Evolutionary conservation across 2,329 filamentous ascomycete species (phyloP), one percentile per base, ranked within the genome.

Genomic region (Kalmusia sp.): DNA sequence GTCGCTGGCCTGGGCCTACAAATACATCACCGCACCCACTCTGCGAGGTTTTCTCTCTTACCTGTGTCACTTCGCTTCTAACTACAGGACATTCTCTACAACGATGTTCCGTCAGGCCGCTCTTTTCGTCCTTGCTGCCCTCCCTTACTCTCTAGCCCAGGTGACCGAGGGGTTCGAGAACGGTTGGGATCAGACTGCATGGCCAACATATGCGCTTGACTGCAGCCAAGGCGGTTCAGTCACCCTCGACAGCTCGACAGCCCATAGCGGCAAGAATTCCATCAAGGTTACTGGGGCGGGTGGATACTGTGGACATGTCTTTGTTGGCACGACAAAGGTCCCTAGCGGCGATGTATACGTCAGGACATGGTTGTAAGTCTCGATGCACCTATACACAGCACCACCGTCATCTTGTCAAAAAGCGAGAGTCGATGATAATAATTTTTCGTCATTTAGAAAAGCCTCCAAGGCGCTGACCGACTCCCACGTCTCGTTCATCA

Each of bases 211-310:
- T 58, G 84, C 84, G 3, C 70, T 77, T 3, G 83, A 86, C 71
- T 87, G 84, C 65, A 84, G 77, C 71, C 84, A 86, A 65, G 84
- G 84, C 40, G 84, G 84, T 31, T 80, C 75, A 52, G 78, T 87
- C 49, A 76, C 72, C 1, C 81, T 87, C 11, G 84, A 87, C 62
- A 85, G 72, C 58, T 76, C 83, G 33, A 82, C 77, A 0, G 83
- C 81, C 0, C 82, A 86, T 63, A 67, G 62, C 11, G 70, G 70
- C 82, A 43, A 98, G 86, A 61, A 93, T 84, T 71, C 87, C 81
- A 72, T 99, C 95, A 2, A 93, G 89, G 69, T 86, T 69, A 69
- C 85, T 78, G 63, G 90, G 80, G 55, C 91, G 84, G 8, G 90
- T 85, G 14, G 85, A 5, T 72, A 66, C 53, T 72, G 70, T 45